Percentiles rank a stretch among this genome's conserved stretches.
Conservation (phyloP, 1,139 yeast species). For the Zygosaccharomyces sapae region DNA sequence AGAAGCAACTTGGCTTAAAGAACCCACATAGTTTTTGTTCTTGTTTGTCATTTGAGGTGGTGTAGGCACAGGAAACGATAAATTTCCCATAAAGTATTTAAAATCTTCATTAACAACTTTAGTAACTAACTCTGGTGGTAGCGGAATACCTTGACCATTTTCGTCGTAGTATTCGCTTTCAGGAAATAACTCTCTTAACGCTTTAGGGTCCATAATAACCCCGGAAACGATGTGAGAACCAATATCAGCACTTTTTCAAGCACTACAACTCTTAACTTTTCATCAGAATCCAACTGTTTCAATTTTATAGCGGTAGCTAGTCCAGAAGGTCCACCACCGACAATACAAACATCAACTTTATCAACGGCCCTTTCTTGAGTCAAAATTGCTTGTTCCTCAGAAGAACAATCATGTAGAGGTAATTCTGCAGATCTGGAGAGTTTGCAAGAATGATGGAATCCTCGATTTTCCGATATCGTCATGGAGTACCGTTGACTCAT, state of each 20-base stretch:
- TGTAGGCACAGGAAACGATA: slow-evolving; percentile 72
- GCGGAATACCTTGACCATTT: slow-evolving; percentile 59
- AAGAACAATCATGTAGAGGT: slow-evolving; percentile 38
- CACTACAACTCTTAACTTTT: slow-evolving; percentile 71
- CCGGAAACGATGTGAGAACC: slow-evolving; percentile 92
- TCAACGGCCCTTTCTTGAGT: slow-evolving; percentile 72
- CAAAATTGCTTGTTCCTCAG: slow-evolving; percentile 46
- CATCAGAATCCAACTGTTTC: slow-evolving; percentile 74
- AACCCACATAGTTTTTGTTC: slow-evolving; percentile 78
- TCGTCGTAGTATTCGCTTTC: slow-evolving; percentile 53
- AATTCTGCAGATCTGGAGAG: slow-evolving; percentile 32
- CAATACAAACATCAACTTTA: slow-evolving; percentile 86
- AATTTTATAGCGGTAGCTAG: slow-evolving; percentile 85
- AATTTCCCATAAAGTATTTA: slow-evolving; percentile 57
- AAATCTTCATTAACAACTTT: slow-evolving; percentile 66
- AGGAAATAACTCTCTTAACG: slow-evolving; percentile 81
- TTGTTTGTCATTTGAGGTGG: slow-evolving; percentile 87
- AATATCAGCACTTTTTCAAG: slow-evolving; percentile 87
- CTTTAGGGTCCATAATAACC: slow-evolving; percentile 87
- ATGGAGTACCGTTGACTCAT: not conserved
- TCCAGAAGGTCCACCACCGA: slow-evolving; percentile 98
- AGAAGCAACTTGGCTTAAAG: slow-evolving; percentile 75
- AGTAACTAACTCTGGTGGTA: slow-evolving; percentile 72
- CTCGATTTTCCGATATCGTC: not conserved
- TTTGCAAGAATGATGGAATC: not conserved